Evolutionary conservation across 495 filamentous ascomycete genomes (phyloP).

Genomic region (Staphylotrichum tortipilum): DNA sequence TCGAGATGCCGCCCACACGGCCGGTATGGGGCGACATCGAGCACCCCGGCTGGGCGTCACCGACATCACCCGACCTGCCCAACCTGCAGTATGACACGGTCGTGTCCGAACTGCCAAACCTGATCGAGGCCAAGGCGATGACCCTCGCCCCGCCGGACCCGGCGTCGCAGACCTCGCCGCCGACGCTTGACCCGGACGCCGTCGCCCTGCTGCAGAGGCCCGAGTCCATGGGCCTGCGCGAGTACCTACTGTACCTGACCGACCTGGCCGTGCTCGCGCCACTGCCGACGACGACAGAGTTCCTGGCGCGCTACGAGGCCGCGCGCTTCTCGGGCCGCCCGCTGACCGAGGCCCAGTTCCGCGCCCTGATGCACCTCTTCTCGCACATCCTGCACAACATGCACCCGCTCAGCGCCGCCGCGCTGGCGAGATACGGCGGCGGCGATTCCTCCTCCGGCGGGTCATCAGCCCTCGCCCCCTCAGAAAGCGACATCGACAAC

Average conservation of each 20-base stretch:
- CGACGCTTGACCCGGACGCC: conserved; percentile 46
- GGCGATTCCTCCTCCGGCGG: too few species aligned
- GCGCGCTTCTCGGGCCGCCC: conserved; percentile 64
- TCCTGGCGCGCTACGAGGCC: conserved; percentile 69
- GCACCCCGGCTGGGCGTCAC: conserved; percentile 86
- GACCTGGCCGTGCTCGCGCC: conserved; percentile 54
- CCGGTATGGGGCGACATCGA: conserved; percentile 67
- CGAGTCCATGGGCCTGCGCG: conserved; percentile 64
- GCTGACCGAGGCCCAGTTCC: conserved; percentile 58
- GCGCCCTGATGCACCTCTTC: conserved; percentile 79
- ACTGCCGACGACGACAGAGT: conserved; percentile 48
- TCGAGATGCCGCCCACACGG: conserved; percentile 21
- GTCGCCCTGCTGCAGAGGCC: conserved; percentile 65
- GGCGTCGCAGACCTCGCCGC: conserved; percentile 30
- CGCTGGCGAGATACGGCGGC: conserved; percentile 30
- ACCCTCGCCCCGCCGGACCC: conserved; percentile 64
- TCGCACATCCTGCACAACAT: conserved; percentile 72
- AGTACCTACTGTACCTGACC: conserved; percentile 68
- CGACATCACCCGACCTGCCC: conserved; percentile 60
- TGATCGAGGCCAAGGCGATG: conserved; percentile 89
- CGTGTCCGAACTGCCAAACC: conserved; percentile 76
- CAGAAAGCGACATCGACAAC: conserved; percentile 44
- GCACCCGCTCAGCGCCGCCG: conserved; percentile 48
- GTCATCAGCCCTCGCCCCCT: conserved; percentile 19
- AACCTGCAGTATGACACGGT: conserved; percentile 73